Conservation (phyloP, 495 filamentous ascomycete species). For the Aspergillus sclerotiicarbonarius region DNA sequence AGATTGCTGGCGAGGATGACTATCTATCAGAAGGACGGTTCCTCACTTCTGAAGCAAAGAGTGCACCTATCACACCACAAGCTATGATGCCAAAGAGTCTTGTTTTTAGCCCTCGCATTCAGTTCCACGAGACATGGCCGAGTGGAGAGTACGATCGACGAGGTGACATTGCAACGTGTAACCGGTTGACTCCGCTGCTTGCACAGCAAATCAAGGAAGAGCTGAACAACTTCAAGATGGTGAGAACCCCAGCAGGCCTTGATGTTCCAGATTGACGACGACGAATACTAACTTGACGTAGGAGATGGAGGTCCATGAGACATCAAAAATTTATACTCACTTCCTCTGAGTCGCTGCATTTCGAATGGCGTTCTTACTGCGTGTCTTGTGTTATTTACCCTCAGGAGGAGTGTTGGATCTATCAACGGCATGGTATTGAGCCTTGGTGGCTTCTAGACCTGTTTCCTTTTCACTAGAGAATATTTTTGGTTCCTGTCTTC, state of each 20-base stretch:
- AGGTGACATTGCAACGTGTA: conserved; percentile 96
- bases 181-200: conserved; percentile 92
- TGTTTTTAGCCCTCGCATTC: conserved; percentile 87
- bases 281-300: conserved; percentile 44
- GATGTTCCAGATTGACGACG: neutral
- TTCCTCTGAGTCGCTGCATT: conserved; percentile 71
- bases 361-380: conserved; percentile 24
- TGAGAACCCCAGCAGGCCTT: conserved; percentile 40
- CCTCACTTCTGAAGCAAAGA: conserved; percentile 60
- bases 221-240: conserved; percentile 99
- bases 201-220: conserved; percentile 99
- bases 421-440: conserved; percentile 22
- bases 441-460: conserved; percentile 29
- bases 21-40: conserved; percentile 75
- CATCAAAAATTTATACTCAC: conserved; percentile 98
- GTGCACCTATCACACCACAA: conserved; percentile 74
- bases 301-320: conserved; percentile 99
- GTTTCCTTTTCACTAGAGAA: conserved; percentile 21
- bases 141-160: conserved; percentile 93
- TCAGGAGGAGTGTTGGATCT: conserved; percentile 27
- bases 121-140: conserved; percentile 96
- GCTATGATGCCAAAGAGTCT: conserved; percentile 67
- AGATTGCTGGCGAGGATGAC: conserved; percentile 82
- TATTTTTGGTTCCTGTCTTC: conserved; percentile 23
- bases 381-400: conserved; percentile 21